Conservation (phyloP, 2,329 filamentous ascomycete species). For the Nigrograna mackinnonii region DNA sequence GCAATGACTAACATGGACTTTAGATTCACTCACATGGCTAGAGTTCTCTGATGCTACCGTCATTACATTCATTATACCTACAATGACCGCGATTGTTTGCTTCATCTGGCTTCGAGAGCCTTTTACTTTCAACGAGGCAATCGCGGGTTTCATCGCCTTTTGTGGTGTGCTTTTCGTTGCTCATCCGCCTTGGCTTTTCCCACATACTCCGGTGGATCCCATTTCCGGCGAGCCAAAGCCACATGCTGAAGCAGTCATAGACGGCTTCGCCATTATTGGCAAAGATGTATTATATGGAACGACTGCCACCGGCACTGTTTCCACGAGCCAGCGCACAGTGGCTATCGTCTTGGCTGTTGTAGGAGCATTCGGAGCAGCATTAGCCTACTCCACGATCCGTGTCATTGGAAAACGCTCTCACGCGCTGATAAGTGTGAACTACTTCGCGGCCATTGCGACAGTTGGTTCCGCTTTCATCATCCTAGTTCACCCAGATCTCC, state of each 20-base stretch:
- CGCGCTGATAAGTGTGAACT: constrained; percentile 77
- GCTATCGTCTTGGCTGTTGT: constrained; percentile 72
- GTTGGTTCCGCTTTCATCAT: constrained; percentile 65
- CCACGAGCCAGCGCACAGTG: constrained; percentile 64
- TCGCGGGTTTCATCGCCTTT: constrained; percentile 73
- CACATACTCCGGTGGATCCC: constrained; percentile 13
- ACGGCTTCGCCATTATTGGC: constrained; percentile 28
- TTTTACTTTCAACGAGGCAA: constrained; percentile 72
- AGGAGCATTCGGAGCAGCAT: constrained; percentile 73
- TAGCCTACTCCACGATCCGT: constrained; percentile 73
- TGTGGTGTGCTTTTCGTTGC: constrained; percentile 79
- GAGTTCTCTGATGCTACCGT: constrained; percentile 83
- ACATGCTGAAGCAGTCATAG: neutral
- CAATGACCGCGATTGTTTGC: constrained; percentile 74
- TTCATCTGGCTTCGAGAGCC: constrained; percentile 72
- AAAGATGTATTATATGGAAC: constrained; percentile 15
- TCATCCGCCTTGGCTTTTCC: constrained; percentile 62
- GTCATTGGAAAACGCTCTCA: constrained; percentile 78
- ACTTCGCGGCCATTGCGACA: constrained; percentile 70
- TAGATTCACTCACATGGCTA: constrained; percentile 70
- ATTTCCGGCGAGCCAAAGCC: constrained; percentile 6
- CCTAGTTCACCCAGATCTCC: constrained; percentile 54
- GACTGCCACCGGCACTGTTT: constrained; percentile 23
- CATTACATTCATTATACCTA: constrained; percentile 79
- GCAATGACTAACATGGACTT: constrained; percentile 53